Percentiles rank a stretch among this genome's conserved stretches.
Evolutionary conservation across 2,329 filamentous ascomycete genomes (phyloP).

Genomic region (Emmonsia crescens): DNA sequence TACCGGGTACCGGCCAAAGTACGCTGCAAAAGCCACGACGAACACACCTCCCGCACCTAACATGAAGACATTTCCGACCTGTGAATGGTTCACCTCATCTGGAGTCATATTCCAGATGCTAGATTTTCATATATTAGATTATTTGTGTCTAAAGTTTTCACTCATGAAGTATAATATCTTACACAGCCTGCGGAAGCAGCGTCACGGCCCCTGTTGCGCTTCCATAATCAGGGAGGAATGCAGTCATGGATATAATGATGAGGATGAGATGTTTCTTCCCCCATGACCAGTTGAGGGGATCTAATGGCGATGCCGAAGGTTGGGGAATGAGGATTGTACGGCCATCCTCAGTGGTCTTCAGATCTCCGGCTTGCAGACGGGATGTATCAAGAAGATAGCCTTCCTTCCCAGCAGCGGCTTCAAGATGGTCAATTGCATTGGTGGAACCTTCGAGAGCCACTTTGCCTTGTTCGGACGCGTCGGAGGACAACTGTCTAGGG

Average conservation of each 20-base stretch:
- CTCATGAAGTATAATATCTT: conserved; percentile 8
- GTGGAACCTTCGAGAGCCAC: neutral
- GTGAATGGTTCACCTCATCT: conserved; percentile 30
- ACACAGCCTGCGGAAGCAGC: conserved; percentile 28
- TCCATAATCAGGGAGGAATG: conserved; percentile 35
- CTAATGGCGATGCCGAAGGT: conserved; percentile 26
- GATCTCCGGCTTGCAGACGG: conserved; percentile 11
- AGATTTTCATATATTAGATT: neutral
- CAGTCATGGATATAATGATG: conserved; percentile 27
- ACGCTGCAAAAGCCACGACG: conserved; percentile 31
- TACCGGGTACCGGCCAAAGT: conserved; percentile 36
- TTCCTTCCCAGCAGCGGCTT: conserved; percentile 8
- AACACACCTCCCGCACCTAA: conserved; percentile 34
- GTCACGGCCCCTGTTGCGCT: conserved; percentile 32
- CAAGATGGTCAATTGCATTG: neutral
- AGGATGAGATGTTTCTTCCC: conserved; percentile 27
- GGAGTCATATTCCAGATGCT: conserved; percentile 28
- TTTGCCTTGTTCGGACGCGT: neutral
- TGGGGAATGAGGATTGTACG: conserved; percentile 29
- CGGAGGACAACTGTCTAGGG: neutral
- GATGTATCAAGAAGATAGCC: conserved; percentile 26
- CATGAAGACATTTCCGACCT: conserved; percentile 36
- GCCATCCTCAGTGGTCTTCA: conserved; percentile 25
- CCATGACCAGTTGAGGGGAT: conserved; percentile 29
- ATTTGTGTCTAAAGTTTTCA: neutral